Evolutionary conservation across 2,329 filamentous ascomycete genomes (phyloP).

Genomic region (Aureobasidium sp.): DNA sequence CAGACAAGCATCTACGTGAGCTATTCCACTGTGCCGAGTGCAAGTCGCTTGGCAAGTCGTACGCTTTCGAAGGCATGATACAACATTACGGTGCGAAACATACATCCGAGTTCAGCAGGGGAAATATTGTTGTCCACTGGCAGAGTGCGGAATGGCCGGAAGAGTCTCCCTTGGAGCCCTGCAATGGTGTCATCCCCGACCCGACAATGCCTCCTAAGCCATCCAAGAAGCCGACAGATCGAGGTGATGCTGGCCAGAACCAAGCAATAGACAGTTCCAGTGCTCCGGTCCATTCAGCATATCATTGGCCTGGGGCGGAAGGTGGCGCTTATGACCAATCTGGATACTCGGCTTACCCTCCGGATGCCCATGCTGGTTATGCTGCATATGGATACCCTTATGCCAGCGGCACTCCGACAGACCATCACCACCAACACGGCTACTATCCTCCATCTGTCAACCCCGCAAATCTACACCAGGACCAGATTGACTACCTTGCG

Average conservation of each 20-base stretch:
- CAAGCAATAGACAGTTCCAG: background rate
- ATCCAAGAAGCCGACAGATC: background rate
- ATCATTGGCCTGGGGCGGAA: background rate
- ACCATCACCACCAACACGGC: background rate
- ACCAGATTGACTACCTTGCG: slow-evolving; percentile 32
- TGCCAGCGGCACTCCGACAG: background rate
- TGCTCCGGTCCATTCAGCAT: background rate
- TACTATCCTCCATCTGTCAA: background rate
- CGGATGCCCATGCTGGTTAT: background rate
- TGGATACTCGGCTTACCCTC: background rate
- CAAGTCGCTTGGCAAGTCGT: slow-evolving; percentile 56
- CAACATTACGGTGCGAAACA: slow-evolving; percentile 82
- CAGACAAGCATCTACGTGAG: slow-evolving; percentile 59
- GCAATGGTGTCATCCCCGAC: background rate
- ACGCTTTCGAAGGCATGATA: slow-evolving; percentile 68
- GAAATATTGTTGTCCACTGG: slow-evolving; percentile 70
- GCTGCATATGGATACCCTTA: background rate
- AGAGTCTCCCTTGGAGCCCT: slow-evolving; percentile 56
- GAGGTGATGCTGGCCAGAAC: background rate
- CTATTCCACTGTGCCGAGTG: slow-evolving; percentile 62
- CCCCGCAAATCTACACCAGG: background rate
- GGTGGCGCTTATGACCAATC: background rate
- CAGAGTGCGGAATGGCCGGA: slow-evolving; percentile 69
- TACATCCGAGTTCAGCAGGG: slow-evolving; percentile 59
- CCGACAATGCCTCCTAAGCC: slow-evolving; percentile 1